Conservation (phyloP, 495 filamentous ascomycete genomes). For the Xylaria palmicola region DNA sequence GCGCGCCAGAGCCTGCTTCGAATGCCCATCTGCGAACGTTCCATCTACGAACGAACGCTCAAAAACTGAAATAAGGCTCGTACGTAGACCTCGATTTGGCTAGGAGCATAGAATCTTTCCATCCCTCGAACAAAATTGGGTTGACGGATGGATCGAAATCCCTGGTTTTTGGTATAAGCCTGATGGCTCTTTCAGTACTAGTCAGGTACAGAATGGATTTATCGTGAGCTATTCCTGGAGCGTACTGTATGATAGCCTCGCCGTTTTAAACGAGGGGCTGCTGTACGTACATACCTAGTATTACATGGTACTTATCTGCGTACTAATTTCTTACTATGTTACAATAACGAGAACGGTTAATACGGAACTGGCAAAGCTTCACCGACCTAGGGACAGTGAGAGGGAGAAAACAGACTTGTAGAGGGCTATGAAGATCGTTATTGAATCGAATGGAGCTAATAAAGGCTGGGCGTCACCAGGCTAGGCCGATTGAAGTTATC, state of each 20-base stretch:
- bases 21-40: background rate
- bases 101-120: background rate
- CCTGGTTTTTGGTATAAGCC: background rate
- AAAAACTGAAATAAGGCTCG: background rate
- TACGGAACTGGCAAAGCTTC: no score
- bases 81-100: background rate
- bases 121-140: background rate
- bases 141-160: background rate
- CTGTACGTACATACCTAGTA: no score
- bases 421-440: background rate
- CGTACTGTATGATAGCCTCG: background rate
- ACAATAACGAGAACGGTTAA: no score
- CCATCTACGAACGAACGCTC: no score
- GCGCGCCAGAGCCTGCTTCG: background rate
- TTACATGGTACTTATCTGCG: no score
- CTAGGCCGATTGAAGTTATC: background rate
- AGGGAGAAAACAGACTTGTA: background rate
- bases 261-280: background rate
- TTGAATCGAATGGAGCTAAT: background rate
- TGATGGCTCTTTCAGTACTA: constrained; percentile 9
- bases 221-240: background rate
- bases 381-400: no score
- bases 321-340: background rate
- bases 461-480: background rate
- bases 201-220: constrained; percentile 3